A percentile compares a stretch with the other conserved stretches of the same genome.
Evolutionary conservation across 768 basidiomycete species (phyloP).

Genomic region (Phanerodontia chrysosporium): DNA sequence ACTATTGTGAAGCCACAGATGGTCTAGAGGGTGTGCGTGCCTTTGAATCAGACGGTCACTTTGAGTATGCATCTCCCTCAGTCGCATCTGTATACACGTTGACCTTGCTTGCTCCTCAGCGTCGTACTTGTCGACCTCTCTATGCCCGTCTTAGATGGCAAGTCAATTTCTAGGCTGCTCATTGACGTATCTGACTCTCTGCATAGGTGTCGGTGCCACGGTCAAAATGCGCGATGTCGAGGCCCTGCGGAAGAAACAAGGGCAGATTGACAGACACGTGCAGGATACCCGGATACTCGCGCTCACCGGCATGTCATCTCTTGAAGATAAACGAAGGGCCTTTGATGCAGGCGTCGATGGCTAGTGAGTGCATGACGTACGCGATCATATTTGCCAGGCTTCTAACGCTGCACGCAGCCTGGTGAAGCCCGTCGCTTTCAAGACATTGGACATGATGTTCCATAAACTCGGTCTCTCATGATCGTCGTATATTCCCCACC

Average conservation of each 20-base stretch:
- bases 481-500: slow-evolving; percentile 9
- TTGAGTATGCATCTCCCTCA: too few relatives aligned
- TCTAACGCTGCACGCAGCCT: slow-evolving; percentile 48
- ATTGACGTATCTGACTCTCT: neutral
- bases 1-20: slow-evolving; percentile 75
- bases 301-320: slow-evolving; percentile 88
- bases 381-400: neutral
- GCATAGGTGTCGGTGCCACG: slow-evolving; percentile 78
- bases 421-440: slow-evolving; percentile 95
- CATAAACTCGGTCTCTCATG: slow-evolving; percentile 56
- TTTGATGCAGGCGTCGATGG: slow-evolving; percentile 94
- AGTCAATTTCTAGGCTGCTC: slow-evolving; percentile 11
- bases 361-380: slow-evolving; percentile 65
- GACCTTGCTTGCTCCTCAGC: slow-evolving; percentile 35
- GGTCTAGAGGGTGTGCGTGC: slow-evolving; percentile 80
- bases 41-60: slow-evolving; percentile 69
- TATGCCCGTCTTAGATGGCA: slow-evolving; percentile 92
- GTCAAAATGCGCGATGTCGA: slow-evolving; percentile 79
- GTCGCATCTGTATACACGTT: slow-evolving; percentile 26
- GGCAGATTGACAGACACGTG: slow-evolving; percentile 11
- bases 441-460: slow-evolving; percentile 82
- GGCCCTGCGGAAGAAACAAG: slow-evolving; percentile 29
- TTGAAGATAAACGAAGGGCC: slow-evolving; percentile 87
- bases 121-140: slow-evolving; percentile 85
- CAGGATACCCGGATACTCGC: slow-evolving; percentile 64